Evolutionary conservation across 208 protist genomes (phyloP), one percentile per base, ranked within the genome.

Genomic region (Naegleria gruberi): DNA sequence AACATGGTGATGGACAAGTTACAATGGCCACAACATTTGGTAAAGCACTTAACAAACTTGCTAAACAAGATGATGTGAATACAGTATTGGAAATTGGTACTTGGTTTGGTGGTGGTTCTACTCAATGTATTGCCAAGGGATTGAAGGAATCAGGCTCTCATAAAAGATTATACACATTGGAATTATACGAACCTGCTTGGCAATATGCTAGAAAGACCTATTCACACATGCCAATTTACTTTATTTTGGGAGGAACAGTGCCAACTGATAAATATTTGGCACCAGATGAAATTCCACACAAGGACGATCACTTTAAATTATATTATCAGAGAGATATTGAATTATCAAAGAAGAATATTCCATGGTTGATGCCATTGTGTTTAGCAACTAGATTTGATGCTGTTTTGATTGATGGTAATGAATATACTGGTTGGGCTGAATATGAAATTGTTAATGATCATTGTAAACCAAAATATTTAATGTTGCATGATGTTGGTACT

Each of bases 251-350:
- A 43, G 87, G 87, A 1, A 90, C 87, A 40, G 87, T 90, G 23
- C 51, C 87, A 8, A 47, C 26, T n/a, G 87, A 90, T 34, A 46
- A 86, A 34, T 90, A 90, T 81, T 46, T 90, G 46, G n/a, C 26
- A 81, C 87, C 87, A n/a, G 87, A 51, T n/a, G 87, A 90, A 47
- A 85, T 86, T 34, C 51, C 87, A 85, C 10, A 45, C 44, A 46
- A 46, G n/a, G 34, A 45, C 41, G 8, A 0, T n/a, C 51, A 46
- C 26, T 45, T 37, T 46, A 4, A 8, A n/a, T n/a, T 90, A 30
- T 90, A 90, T 81, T 90, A 90, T 74, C 57, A 90, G 34, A 26
- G 87, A 47, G 87, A 90, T 81, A 90, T 90, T 46, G 47, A 90
- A 41, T 40, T 90, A 41, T 34, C 87, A 34, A 90, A 90, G 46